Base-by-base conservation (phyloP, 139 green algal genomes). In the Tetraselmis chui region DNA sequence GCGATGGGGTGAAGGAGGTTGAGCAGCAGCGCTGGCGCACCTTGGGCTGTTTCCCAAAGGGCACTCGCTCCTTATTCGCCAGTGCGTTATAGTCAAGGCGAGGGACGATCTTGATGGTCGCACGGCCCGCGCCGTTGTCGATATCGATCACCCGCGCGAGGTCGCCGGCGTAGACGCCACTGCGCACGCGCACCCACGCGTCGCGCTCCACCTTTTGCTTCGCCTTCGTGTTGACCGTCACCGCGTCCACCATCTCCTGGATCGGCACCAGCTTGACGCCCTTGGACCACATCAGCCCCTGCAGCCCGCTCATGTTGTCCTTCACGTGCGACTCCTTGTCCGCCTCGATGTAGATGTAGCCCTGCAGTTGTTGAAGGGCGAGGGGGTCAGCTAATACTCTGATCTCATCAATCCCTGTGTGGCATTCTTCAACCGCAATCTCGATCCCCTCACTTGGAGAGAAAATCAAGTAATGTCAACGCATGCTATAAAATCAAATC, bases 301-400 rank as follows among this genome's bases (percentile, higher is more conserved):
- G 89, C 81, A 99, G 86, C 2, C 95, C 95, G 2, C 89, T 83
- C 75, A 97, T 88, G 22, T 95, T 95, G 28, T 97, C 93, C 31
- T 86, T 90, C 59, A 98, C 96, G 79, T 98, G 90, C 0, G 88
- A 86, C 88, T 98, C 95, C 87, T 95, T 96, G 67, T 93, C 82
- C 2, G 96, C 95, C 87, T 99, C 96, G 1, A 99, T 89, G 83
- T 99, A 99, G 25, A 99, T 83, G 87, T 94, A 98, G 59, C 94
- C 95, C 90, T 94, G 88, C 29, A 5, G 45, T n/a, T n/a, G n/a
- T n/a, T n/a, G n/a, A n/a, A n/a, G n/a, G n/a, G n/a, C n/a, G n/a
- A n/a, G n/a, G n/a, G n/a, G n/a, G n/a, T n/a, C n/a, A n/a, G n/a
- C n/a, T n/a, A n/a, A n/a, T n/a, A n/a, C n/a, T n/a, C n/a, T n/a